Percentiles rank a stretch among this genome's conserved stretches.
These are phyloP conservation scores for Nannizzia gypsea DNA, from an alignment of 2,329 filamentous ascomycete species.

Conservation along the genomic window DNA sequence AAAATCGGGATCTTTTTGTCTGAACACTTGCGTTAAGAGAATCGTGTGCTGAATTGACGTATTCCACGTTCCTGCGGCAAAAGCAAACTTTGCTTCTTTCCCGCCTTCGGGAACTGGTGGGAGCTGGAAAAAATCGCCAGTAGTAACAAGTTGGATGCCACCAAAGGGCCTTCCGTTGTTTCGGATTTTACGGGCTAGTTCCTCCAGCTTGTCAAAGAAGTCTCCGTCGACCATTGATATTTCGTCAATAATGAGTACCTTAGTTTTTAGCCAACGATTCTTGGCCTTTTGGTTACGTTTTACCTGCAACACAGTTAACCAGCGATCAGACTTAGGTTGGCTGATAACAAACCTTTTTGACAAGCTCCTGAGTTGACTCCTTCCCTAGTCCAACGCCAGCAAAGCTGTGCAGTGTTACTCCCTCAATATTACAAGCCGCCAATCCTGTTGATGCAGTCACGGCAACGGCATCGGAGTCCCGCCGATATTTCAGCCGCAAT, in stretches of 20 bases:
- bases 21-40: slow-evolving; percentile 87
- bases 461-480: slow-evolving; percentile 72
- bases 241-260: slow-evolving; percentile 82
- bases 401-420: slow-evolving; percentile 92
- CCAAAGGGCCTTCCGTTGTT: slow-evolving; percentile 91
- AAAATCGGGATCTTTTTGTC: slow-evolving; percentile 83
- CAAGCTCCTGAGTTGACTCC: slow-evolving; percentile 63
- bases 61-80: slow-evolving; percentile 82
- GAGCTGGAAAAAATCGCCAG: slow-evolving; percentile 94
- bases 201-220: slow-evolving; percentile 88
- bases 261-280: slow-evolving; percentile 77
- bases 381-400: slow-evolving; percentile 91
- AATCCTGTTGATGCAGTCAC: slow-evolving; percentile 93
- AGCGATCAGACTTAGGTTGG: not conserved
- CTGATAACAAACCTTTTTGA: slow-evolving; percentile 53
- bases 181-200: slow-evolving; percentile 70
- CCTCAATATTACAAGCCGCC: slow-evolving; percentile 92
- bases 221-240: slow-evolving; percentile 98
- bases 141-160: slow-evolving; percentile 89
- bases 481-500: slow-evolving; percentile 61
- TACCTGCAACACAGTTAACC: slow-evolving; percentile 38
- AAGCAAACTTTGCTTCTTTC: slow-evolving; percentile 72
- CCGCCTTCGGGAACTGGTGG: slow-evolving; percentile 78
- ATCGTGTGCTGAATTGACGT: slow-evolving; percentile 94
- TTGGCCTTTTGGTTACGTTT: slow-evolving; percentile 78